phyloP scores from a whole-genome alignment of 768 basidiomycete species.

The Rhodosporidiobolus odoratus region DNA sequence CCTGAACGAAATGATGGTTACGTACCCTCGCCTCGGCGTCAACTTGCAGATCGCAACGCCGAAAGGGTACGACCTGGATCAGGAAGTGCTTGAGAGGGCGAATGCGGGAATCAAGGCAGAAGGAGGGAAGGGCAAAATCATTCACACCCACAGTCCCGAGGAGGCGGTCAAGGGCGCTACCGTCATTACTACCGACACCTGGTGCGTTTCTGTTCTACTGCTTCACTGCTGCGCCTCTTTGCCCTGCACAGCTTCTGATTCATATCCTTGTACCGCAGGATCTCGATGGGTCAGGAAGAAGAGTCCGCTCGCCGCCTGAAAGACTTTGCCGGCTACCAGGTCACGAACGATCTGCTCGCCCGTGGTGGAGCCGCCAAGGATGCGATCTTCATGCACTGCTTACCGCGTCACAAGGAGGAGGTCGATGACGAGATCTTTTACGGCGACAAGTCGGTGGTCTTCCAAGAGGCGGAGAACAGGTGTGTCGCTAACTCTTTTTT shows the following conservation, averaged over 20 bases:
- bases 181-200: slow-evolving; percentile 95
- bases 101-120: slow-evolving; percentile 49
- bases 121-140: slow-evolving; percentile 34
- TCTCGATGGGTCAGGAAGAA: slow-evolving; percentile 97
- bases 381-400: slow-evolving; percentile 78
- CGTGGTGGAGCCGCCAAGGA: slow-evolving; percentile 41
- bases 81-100: slow-evolving; percentile 73
- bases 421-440: slow-evolving; percentile 98
- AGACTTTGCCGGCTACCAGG: slow-evolving; percentile 88
- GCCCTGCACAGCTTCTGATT: not conserved
- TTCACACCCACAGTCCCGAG: slow-evolving; percentile 52
- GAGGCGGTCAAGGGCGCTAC: slow-evolving; percentile 87
- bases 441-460: slow-evolving; percentile 81
- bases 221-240: not conserved
- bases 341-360: slow-evolving; percentile 78
- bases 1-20: slow-evolving; percentile 93
- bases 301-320: slow-evolving; percentile 78
- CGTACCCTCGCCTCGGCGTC: slow-evolving; percentile 86
- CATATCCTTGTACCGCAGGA: slow-evolving; percentile 54
- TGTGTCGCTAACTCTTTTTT: not conserved
- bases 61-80: slow-evolving; percentile 50
- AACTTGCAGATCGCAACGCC: slow-evolving; percentile 79
- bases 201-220: slow-evolving; percentile 53
- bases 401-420: slow-evolving; percentile 86
- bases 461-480: slow-evolving; percentile 90